phyloP scores from a whole-genome alignment of 1,284 basidiomycete genomes.

The Rhodotorula sp. region DNA sequence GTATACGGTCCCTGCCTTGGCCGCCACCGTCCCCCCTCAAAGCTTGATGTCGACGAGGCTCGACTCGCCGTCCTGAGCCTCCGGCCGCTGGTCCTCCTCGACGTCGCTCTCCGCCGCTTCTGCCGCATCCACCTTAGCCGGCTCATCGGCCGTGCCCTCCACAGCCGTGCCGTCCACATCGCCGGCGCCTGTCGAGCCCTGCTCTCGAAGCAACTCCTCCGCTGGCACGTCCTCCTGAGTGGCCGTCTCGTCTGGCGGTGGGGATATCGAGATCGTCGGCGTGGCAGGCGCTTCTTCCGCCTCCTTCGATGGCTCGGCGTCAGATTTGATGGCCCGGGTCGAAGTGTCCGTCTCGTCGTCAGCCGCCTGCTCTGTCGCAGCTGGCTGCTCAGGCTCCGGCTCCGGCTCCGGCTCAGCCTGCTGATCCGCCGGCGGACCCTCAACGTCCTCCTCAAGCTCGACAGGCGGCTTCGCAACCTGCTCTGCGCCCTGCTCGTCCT shows the following conservation, averaged over 20 bases:
- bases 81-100: background rate
- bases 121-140: slow-evolving; percentile 6
- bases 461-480: background rate
- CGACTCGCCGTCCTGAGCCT: slow-evolving; percentile 5
- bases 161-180: background rate
- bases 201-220: background rate
- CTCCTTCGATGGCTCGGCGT: background rate
- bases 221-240: background rate
- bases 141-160: background rate
- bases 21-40: background rate
- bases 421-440: slow-evolving; percentile 17
- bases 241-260: background rate
- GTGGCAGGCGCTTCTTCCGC: too few relatives aligned
- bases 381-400: background rate
- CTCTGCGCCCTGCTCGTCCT: background rate
- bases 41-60: slow-evolving; percentile 18
- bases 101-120: background rate
- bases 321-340: background rate
- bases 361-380: background rate
- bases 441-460: slow-evolving; percentile 23
- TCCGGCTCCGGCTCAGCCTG: background rate
- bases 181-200: background rate
- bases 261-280: too few relatives aligned
- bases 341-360: background rate
- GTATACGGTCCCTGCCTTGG: too few relatives aligned